A percentile compares a stretch with the other conserved stretches of the same genome.
Evolutionary conservation across 2,329 filamentous ascomycete species (phyloP).

Genomic region (Aureobasidium uvarum): DNA sequence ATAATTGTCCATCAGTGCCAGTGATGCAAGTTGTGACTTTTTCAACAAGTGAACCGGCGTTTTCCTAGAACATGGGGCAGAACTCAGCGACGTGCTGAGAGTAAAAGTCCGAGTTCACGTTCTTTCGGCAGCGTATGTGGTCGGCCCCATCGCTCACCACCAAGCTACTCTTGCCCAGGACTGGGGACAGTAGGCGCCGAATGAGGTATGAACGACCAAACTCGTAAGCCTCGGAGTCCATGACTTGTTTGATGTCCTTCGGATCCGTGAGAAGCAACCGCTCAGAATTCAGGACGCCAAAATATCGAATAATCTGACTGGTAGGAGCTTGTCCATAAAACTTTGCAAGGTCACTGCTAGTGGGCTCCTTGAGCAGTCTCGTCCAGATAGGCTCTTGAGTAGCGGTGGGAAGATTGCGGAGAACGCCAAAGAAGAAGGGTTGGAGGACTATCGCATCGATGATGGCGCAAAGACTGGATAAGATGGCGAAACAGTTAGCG

Average conservation of each 20-base stretch:
- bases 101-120: neutral
- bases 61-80: constrained; percentile 11
- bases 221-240: constrained; percentile 17
- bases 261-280: constrained; percentile 17
- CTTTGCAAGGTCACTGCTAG: neutral
- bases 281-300: constrained; percentile 20
- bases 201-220: constrained; percentile 23
- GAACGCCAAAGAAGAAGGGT: neutral
- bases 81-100: neutral
- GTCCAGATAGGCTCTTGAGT: neutral
- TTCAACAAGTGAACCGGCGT: neutral
- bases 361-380: constrained; percentile 6
- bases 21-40: neutral
- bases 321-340: neutral
- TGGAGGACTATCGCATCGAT: neutral
- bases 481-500: neutral
- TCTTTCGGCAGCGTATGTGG: neutral
- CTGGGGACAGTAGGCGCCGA: constrained; percentile 15
- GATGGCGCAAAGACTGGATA: neutral
- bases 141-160: constrained; percentile 15
- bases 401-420: constrained; percentile 1
- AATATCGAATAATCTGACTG: constrained; percentile 12
- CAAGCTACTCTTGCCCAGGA: constrained; percentile 7
- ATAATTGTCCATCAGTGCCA: neutral
- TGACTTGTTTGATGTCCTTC: constrained; percentile 16